These are phyloP conservation scores for Pulveroboletus sp. DNA, from an alignment of 768 basidiomycete genomes.

Conservation along the genomic window DNA sequence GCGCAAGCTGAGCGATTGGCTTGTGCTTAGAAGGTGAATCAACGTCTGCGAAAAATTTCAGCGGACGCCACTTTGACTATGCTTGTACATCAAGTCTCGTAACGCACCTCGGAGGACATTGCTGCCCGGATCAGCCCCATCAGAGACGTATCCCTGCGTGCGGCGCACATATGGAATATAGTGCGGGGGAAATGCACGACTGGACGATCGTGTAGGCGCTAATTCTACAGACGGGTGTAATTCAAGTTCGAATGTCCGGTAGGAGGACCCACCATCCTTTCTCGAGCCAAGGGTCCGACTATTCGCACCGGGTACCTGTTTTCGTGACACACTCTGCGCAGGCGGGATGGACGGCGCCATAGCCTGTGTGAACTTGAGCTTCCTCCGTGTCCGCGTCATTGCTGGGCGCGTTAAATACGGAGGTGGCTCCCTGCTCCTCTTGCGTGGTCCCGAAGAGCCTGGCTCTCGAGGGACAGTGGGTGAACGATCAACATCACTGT, in stretches of 20 bases:
- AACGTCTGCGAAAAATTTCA: conserved; percentile 35
- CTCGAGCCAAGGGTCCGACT: conserved; percentile 18
- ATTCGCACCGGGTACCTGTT: not conserved
- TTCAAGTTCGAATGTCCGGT: not conserved
- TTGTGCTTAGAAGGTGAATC: conserved; percentile 39
- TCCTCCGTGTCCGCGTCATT: conserved; percentile 4
- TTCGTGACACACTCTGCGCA: not conserved
- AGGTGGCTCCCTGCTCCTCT: not conserved
- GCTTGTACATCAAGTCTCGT: not conserved
- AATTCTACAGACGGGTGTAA: conserved; percentile 2
- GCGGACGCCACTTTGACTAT: not conserved
- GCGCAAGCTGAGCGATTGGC: conserved; percentile 59
- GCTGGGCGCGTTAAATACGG: not conserved
- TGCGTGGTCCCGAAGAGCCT: not conserved
- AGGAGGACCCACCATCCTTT: conserved; percentile 16
- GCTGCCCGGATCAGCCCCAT: not conserved
- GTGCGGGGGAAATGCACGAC: conserved; percentile 19
- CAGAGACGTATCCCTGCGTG: conserved; percentile 23
- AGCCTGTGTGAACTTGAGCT: conserved; percentile 1
- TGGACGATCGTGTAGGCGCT: conserved; percentile 5
- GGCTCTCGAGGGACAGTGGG: not conserved
- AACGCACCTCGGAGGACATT: conserved; percentile 19
- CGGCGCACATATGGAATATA: conserved; percentile 24
- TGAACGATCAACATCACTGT: not conserved
- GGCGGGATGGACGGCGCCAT: not conserved